These are phyloP conservation scores for Ophiocordyceps sinensis DNA, from an alignment of 2,329 filamentous ascomycete genomes.

Conservation along the genomic window DNA sequence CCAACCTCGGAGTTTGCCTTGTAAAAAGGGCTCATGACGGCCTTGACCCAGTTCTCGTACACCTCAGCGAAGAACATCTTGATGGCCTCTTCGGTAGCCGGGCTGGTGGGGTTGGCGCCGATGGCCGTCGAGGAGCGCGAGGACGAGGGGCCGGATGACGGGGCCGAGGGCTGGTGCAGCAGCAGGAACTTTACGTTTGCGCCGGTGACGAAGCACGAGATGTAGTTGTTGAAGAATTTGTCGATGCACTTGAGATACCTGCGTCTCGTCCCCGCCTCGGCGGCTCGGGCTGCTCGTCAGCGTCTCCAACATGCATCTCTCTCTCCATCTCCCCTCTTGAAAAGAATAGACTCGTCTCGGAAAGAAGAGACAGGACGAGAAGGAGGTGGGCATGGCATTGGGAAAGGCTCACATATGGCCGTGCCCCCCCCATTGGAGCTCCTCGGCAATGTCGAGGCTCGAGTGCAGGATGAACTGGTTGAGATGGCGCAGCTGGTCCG, in stretches of 20 bases:
- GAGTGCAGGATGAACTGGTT: conserved; percentile 97
- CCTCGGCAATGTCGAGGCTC: conserved; percentile 86
- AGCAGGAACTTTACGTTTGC: conserved; percentile 90
- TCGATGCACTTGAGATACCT: conserved; percentile 96
- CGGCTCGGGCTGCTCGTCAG: not conserved
- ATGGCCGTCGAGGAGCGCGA: conserved; percentile 53
- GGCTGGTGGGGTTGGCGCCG: conserved; percentile 70
- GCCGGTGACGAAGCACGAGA: conserved; percentile 87
- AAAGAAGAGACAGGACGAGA: too few species aligned
- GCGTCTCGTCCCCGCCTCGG: not conserved
- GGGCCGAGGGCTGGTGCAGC: conserved; percentile 62
- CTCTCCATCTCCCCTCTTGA: too few species aligned
- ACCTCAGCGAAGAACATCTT: conserved; percentile 90
- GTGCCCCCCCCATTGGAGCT: conserved; percentile 89
- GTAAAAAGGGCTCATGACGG: conserved; percentile 96
- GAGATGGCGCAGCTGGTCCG: conserved; percentile 76
- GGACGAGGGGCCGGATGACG: conserved; percentile 20
- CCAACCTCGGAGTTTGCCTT: conserved; percentile 67
- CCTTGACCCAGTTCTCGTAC: conserved; percentile 94
- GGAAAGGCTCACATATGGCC: conserved; percentile 54
- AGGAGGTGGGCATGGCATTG: not conserved
- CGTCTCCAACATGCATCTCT: not conserved
- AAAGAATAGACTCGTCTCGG: too few species aligned
- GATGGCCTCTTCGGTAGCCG: conserved; percentile 89
- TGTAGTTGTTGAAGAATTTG: conserved; percentile 90